Evolutionary conservation across 805 yeast genomes (phyloP).

Genomic region (Pichia cephalocereana): DNA sequence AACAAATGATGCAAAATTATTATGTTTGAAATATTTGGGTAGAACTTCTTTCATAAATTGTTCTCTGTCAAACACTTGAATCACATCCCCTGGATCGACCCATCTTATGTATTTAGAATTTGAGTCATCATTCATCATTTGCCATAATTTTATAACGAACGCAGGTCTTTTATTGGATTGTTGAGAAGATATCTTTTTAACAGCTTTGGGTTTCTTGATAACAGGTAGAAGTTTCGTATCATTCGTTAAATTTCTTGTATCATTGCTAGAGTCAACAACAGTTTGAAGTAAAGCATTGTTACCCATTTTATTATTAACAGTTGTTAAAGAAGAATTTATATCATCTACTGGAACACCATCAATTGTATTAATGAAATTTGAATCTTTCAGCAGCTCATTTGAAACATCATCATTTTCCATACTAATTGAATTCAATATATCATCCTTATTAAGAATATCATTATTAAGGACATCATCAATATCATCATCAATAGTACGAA

Average conservation of each 20-base stretch:
- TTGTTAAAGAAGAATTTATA: background rate
- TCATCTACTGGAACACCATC: background rate
- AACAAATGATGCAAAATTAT: conserved; percentile 91
- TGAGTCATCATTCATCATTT: conserved; percentile 78
- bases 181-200: conserved; percentile 10
- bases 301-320: background rate
- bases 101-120: conserved; percentile 71
- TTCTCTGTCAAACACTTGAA: conserved; percentile 79
- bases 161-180: conserved; percentile 61
- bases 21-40: conserved; percentile 92
- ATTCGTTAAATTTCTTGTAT: background rate
- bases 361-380: background rate
- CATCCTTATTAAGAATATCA: background rate
- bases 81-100: conserved; percentile 78
- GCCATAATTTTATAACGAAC: conserved; percentile 89
- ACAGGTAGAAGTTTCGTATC: background rate
- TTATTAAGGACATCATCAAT: background rate
- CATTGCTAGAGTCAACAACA: background rate
- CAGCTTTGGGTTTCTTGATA: conserved; percentile 20
- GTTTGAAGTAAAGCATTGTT: background rate
- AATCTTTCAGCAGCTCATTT: background rate
- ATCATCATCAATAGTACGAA: background rate
- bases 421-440: background rate
- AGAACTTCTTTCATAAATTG: conserved; percentile 72
- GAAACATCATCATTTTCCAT: background rate